Evolutionary conservation across 2,329 filamentous ascomycete genomes (phyloP).

Genomic region (Leptographium procerum): DNA sequence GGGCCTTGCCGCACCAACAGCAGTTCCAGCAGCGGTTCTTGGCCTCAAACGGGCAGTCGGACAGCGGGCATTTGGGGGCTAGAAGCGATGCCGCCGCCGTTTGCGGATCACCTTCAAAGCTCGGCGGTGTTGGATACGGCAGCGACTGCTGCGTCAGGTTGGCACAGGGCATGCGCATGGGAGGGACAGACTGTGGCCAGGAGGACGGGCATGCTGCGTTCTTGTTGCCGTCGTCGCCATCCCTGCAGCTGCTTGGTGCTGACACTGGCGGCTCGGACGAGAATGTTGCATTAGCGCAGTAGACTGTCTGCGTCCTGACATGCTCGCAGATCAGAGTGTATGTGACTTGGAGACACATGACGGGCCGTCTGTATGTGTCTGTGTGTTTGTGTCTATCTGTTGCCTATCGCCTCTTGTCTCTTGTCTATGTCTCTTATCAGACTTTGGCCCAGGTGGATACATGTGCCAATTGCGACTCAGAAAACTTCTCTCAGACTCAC

Average conservation of each 20-base stretch:
- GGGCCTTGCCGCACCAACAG: slow-evolving; percentile 44
- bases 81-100: slow-evolving; percentile 18
- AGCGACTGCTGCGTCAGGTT: slow-evolving; percentile 30
- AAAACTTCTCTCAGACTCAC: not conserved
- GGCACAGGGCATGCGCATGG: slow-evolving; percentile 28
- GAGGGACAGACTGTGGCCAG: too few species aligned
- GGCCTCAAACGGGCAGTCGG: slow-evolving; percentile 37
- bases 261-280: not conserved
- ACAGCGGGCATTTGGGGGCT: slow-evolving; percentile 31
- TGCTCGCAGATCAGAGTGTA: slow-evolving; percentile 42
- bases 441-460: too few species aligned
- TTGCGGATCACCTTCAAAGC: slow-evolving; percentile 23
- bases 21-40: slow-evolving; percentile 41
- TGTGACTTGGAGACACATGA: slow-evolving; percentile 38
- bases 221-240: slow-evolving; percentile 5
- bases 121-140: slow-evolving; percentile 34
- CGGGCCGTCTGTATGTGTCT: not conserved
- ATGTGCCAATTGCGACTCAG: too few species aligned
- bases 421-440: too few species aligned
- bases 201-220: slow-evolving; percentile 7
- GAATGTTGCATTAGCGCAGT: slow-evolving; percentile 28
- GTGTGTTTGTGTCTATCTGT: too few species aligned
- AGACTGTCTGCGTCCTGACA: slow-evolving; percentile 30
- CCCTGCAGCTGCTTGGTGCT: slow-evolving; percentile 1
- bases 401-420: too few species aligned